Evolutionary conservation across 2,329 filamentous ascomycete species (phyloP), one percentile per base, ranked within the genome.

Genomic region (Onygena corvina): DNA sequence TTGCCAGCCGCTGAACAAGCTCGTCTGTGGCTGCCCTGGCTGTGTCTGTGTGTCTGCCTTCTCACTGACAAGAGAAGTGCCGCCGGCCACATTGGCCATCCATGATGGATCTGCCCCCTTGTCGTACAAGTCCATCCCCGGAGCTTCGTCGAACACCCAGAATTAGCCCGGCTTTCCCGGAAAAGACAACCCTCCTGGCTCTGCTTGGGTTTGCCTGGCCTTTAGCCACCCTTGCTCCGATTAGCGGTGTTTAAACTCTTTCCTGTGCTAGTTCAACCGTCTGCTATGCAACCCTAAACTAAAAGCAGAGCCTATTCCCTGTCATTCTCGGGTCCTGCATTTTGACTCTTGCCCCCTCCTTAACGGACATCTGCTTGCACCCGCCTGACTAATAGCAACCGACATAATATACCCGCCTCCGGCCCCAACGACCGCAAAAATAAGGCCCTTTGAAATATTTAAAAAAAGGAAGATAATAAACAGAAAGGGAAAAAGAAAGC

Each of bases 231-330:
- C 40, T 20, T 45, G 40, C 16, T 25, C 40, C 30, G 40, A 45
- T 45, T 45, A 25, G 27, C 27, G 27, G 25, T 45, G 40, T 21
- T 25, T 31, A 29, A 45, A 45, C 40, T 45, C 40, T 9, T 45
- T 34, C 31, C 45, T 25, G 31, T 33, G 29, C 45, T 47, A 47
- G 45, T 30, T 47, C 31, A 29, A 47, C 29, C 45, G 20, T 33
- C 31, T 31, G 20, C 25, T 31, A 47, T 47, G 45, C 45, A 47
- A 47, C 45, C 45, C 31, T 47, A 47, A 47, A 33, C 25, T 30
- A 46, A 46, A 46, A 46, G 42, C 25, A 46, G 29, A 16, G 42
- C 7, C 12, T 16, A 14, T 30, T 30, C 42, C 42, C 42, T 46
- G 42, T 46, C 42, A 46, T 14, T 31, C 11, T 21, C 29, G 42